Evolutionary conservation across 306 rosid genomes (phyloP).

Genomic region (Urtica urens): DNA sequence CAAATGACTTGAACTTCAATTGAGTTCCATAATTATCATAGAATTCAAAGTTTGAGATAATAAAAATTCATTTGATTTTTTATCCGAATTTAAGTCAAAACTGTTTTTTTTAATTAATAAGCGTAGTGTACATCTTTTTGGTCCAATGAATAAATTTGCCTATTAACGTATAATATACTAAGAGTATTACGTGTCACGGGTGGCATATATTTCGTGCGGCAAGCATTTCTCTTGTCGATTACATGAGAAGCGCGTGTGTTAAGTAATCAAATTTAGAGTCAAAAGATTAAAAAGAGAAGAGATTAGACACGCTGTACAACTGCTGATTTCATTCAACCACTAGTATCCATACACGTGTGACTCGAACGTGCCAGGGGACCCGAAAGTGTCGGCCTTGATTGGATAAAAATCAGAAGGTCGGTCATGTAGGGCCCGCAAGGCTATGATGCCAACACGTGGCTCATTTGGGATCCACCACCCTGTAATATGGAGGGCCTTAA

Average conservation of each 20-base stretch:
- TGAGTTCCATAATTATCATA: too few relatives aligned
- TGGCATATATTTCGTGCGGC: too few relatives aligned
- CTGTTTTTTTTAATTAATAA: too few relatives aligned
- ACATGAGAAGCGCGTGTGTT: constrained; percentile 1
- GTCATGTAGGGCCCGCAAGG: constrained; percentile 12
- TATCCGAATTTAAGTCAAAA: too few relatives aligned
- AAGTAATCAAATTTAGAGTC: constrained; percentile 4
- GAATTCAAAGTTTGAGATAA: too few relatives aligned
- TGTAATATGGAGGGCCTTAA: too few relatives aligned
- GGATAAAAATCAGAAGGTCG: constrained; percentile 19
- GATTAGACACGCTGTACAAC: background rate
- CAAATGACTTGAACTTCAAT: too few relatives aligned
- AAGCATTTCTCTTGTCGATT: background rate
- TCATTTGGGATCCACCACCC: constrained; percentile 17
- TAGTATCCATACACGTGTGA: constrained; percentile 17
- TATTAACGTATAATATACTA: too few relatives aligned
- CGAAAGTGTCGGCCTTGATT: constrained; percentile 20
- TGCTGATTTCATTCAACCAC: constrained; percentile 11
- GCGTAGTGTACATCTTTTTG: too few relatives aligned
- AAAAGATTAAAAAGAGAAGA: constrained; percentile 12
- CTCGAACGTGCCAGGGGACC: constrained; percentile 25
- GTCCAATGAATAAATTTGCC: too few relatives aligned
- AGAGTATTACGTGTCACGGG: too few relatives aligned
- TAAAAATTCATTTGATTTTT: too few relatives aligned
- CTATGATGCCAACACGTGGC: constrained; percentile 18